phyloP scores from a whole-genome alignment of 1,284 basidiomycete species.

The Nidula niveotomentosa region DNA sequence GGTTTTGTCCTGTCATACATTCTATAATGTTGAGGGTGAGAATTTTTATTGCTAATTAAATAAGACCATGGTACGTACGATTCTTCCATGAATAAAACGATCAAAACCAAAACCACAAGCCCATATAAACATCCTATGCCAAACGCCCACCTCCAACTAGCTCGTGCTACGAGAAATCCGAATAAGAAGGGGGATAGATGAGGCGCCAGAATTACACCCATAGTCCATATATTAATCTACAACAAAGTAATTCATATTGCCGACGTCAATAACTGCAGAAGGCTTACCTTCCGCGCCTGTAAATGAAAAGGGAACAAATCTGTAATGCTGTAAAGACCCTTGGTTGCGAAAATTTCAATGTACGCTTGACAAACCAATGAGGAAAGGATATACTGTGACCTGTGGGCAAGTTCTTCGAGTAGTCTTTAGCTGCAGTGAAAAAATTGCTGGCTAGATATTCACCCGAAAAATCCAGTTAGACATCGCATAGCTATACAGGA shows the following conservation, averaged over 20 bases:
- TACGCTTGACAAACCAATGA: background rate
- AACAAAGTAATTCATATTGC: background rate
- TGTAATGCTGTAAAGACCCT: conserved; percentile 67
- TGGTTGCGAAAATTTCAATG: background rate
- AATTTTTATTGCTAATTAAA: background rate
- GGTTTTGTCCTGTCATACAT: conserved; percentile 68
- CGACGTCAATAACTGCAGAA: background rate
- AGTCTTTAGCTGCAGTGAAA: background rate
- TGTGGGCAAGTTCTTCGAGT: conserved; percentile 58
- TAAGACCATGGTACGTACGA: conserved; percentile 45
- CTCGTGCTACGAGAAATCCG: conserved; percentile 66
- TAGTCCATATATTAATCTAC: conserved; percentile 70
- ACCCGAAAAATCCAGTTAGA: conserved; percentile 67
- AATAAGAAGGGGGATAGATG: conserved; percentile 71
- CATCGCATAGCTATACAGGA: conserved; percentile 56
- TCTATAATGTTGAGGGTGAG: conserved; percentile 25
- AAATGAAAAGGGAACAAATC: conserved; percentile 77
- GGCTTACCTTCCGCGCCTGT: conserved; percentile 63
- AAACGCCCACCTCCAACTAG: conserved; percentile 73
- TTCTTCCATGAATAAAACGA: conserved; percentile 63
- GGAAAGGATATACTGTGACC: conserved; percentile 49
- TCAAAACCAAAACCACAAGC: conserved; percentile 52
- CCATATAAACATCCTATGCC: conserved; percentile 65
- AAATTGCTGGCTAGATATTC: background rate
- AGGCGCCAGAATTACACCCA: conserved; percentile 66